Base-by-base conservation (phyloP, 2,329 filamentous ascomycete species). In the Cytospora schulzeri region DNA sequence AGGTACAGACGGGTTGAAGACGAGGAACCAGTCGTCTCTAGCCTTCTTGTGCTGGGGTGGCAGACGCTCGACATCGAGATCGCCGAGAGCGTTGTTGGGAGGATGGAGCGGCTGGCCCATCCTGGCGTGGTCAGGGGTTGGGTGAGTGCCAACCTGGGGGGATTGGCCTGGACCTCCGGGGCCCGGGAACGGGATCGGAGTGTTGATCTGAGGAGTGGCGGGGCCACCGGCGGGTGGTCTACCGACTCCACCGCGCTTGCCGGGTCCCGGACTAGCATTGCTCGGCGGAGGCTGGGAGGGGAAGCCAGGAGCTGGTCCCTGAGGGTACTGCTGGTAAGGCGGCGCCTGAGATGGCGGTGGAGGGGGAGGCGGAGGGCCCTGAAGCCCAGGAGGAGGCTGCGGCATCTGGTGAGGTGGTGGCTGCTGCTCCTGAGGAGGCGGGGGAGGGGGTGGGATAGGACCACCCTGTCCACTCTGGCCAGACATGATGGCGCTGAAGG, bases 401-500 rank as follows among this genome's bases (percentile, higher is more conserved):
- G 88, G 88, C 80, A 91, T 90, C 71, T 88, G 86, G 74, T 87
- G 89, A 76, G 77, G 80, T 26, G 77, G 77, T 29, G 73, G 65
- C 68, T 77, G 82, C 70, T 83, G 81, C 72, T 88, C 84, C 71
- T 88, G 81, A 75, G 86, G 86, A 67, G 83, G 83, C 53, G 78
- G 77, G 71, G 87, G 88, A 66, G 91, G 91, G 69, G 93, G 93
- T 70, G 96, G 88, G 66, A 91, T 92, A 68, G 92, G 91, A 67
- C 91, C 92, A 71, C 89, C 91, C 79, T 94, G 92, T 72, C 89
- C 91, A 68, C 85, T 88, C 76, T 88, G 88, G 69, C 94, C 94
- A 63, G 93, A 88, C 92, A 99, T 98, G 74, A 98, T 97, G 63
- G 92, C 93, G 70, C 92, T 93, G 74, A 99, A 98, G 50, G 98